Evolutionary conservation across 768 basidiomycete genomes (phyloP).

Genomic region (Cubamyces lactineus): DNA sequence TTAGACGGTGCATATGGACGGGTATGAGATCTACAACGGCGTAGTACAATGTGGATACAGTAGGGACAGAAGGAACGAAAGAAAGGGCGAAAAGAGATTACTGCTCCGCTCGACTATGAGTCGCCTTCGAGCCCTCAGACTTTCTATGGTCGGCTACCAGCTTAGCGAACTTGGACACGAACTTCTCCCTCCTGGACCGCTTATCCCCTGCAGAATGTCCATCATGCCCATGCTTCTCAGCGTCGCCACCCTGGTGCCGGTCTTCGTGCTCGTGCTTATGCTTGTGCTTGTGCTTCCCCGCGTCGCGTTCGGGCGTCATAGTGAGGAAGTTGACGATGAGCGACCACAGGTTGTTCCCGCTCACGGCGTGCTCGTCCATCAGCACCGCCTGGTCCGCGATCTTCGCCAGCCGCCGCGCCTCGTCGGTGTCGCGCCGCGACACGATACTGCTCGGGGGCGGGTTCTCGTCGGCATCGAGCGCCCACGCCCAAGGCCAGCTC

Average conservation of each 20-base stretch:
- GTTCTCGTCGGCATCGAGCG: constrained; percentile 72
- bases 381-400: constrained; percentile 71
- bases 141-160: constrained; percentile 28
- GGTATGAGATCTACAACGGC: too few species aligned
- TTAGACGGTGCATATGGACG: too few species aligned
- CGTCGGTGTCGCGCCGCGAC: constrained; percentile 82
- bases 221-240: background rate
- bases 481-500: constrained; percentile 86
- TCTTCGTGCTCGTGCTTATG: background rate
- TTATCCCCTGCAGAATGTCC: background rate
- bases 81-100: background rate
- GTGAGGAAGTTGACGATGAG: constrained; percentile 67
- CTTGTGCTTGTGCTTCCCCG: constrained; percentile 10
- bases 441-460: constrained; percentile 94
- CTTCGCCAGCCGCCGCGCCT: constrained; percentile 72
- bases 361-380: constrained; percentile 59
- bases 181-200: constrained; percentile 20
- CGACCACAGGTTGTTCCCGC: constrained; percentile 75
- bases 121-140: background rate
- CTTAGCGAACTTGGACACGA: constrained; percentile 28
- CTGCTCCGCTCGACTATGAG: background rate
- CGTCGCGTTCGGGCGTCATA: constrained; percentile 46
- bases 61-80: too few species aligned
- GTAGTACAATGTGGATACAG: too few species aligned
- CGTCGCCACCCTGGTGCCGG: background rate